Base-by-base conservation (phyloP, 2,329 filamentous ascomycete genomes). In the Tolypocladium capitatum region DNA sequence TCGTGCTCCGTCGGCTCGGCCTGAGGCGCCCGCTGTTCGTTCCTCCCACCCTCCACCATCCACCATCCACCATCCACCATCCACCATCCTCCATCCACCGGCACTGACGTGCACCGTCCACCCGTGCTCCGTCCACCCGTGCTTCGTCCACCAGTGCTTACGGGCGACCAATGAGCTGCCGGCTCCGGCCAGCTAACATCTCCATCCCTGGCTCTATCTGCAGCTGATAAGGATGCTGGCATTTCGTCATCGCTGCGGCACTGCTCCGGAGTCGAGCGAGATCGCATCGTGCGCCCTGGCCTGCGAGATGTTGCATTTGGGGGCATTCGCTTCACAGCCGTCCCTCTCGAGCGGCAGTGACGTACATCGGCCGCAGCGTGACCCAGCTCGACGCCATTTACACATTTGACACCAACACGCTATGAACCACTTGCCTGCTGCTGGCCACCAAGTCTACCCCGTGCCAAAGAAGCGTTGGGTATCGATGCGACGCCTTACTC, bases 401-500 rank as follows among this genome's bases (percentile, higher is more conserved):
- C 24, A 18, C 13, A 18, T 8, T 42, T 28, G 8, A 41, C 16
- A 6, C 38, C 0, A 41, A 16, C 16, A 18, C 24, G 42, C 42
- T 33, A 44, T 44, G 18, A 33, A 33, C 28, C 28, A 16, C 24
- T 16, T 28, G 24, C 24, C 38, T 42, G 38, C 24, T 13, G 24
- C 38, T 28, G 38, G 16, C 24, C 30, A 11, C 10, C 10, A 18
- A 42, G 24, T 14, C 13, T 13, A 11, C 24, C 24, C 10, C 16
- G 18, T 42, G 16, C 18, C 36, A 46, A 45, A 43, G 21, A 24
- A 46, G 20, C 24, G 34, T 30, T 43, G 47, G 55, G 55, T 56
- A 57, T 56, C 52, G 43, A 51, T 46, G 40, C 43, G 43, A 43
- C 41, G 40, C 18, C 43, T 46, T 54, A 56, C 44, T 60, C 56